phyloP scores from a whole-genome alignment of 768 basidiomycete genomes.

The Suillus occidentalis region DNA sequence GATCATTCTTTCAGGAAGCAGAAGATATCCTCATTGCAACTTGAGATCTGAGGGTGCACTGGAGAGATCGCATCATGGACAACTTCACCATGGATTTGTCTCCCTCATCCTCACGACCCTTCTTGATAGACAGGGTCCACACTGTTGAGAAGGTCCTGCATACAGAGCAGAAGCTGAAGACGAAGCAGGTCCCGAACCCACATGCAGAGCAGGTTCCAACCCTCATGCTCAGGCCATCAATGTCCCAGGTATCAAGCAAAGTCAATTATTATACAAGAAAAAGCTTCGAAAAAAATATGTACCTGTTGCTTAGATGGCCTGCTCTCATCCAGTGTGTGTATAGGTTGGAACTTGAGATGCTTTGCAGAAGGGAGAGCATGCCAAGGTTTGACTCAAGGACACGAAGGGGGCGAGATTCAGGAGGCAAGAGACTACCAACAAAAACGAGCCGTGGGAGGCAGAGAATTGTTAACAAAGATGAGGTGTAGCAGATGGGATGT shows the following conservation, averaged over 20 bases:
- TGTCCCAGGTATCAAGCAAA: not conserved
- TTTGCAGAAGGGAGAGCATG: too few species aligned
- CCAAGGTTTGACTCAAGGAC: too few species aligned
- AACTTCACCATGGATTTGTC: not conserved
- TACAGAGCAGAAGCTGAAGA: not conserved
- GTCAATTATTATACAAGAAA: too few species aligned
- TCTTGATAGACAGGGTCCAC: not conserved
- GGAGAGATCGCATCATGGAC: not conserved
- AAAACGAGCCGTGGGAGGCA: too few species aligned
- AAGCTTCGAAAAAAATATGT: too few species aligned
- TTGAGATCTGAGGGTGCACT: not conserved
- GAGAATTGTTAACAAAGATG: too few species aligned
- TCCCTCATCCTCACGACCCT: not conserved
- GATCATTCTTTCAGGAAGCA: not conserved
- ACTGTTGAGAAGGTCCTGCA: fast-evolving
- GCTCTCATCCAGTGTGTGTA: too few species aligned
- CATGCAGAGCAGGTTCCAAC: not conserved
- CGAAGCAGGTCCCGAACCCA: not conserved
- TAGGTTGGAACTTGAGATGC: too few species aligned
- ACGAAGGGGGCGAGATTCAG: too few species aligned
- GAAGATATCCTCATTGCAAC: not conserved
- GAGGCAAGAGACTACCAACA: too few species aligned
- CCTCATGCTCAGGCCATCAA: not conserved
- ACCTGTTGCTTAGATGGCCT: too few species aligned
- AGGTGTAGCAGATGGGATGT: too few species aligned